Evolutionary conservation across 2,329 filamentous ascomycete species (phyloP), one percentile per base, ranked within the genome.

Genomic region (Hymenotorrendiella dingleyae): DNA sequence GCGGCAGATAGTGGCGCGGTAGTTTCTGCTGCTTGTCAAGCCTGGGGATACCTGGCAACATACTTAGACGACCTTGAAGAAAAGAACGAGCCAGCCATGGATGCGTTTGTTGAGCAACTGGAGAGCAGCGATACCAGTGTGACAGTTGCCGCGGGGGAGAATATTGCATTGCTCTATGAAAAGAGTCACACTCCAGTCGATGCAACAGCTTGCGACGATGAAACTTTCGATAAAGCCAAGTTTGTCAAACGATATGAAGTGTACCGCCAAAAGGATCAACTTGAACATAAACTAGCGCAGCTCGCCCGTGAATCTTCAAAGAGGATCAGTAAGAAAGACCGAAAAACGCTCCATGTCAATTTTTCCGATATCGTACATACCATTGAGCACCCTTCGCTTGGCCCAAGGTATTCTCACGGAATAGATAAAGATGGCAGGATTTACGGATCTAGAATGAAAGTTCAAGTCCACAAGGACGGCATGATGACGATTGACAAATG

Each of bases 161-260:
- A 82, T 55, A 85, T 87, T 50, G 83, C 83, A 1, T 64, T 86
- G 2, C 64, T 86, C 2, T 86, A 79, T 57, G 83, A 87, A 58
- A 85, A 84, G 61, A 83, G 48, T 46, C 66, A 50, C 6, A 65
- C 64, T 2, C 63, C 66, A 1, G 62, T 58, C 5, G 70, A 29
- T 19, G 66, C 70, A 4, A 64, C 70, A 32, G 62, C 66, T 14
- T 64, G 67, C 17, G 57, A 64, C 14, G 54, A 63, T 17, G 58
- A 53, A 9, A 54, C 55, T 14, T 50, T 48, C 2, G 54, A 60
- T 21, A 68, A 67, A 21, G 59, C 61, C 7, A 67, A 63, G 38
- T 61, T 72, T 10, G 60, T 84, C 47, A 82, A 83, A 59, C 75
- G 79, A 32, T 86, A 86, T 63, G 75, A 76, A 17, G 76, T 80